phyloP scores from a whole-genome alignment of 805 yeast genomes.

The Candida lessepsii region DNA sequence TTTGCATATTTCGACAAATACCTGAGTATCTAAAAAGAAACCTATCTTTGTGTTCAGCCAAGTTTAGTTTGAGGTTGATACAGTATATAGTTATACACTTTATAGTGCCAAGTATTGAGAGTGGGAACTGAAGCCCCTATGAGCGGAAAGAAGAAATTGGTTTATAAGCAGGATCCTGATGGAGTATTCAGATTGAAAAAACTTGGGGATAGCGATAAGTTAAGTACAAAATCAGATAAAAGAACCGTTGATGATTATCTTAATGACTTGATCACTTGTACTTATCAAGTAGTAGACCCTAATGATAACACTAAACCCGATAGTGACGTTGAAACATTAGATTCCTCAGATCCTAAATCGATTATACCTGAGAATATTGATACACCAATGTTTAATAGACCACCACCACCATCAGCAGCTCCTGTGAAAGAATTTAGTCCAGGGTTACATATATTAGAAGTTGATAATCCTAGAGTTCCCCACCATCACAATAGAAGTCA shows the following conservation, averaged over 20 bases:
- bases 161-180: slow-evolving; percentile 38
- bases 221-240: slow-evolving; percentile 17
- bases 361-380: not conserved
- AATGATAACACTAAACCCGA: slow-evolving; percentile 3
- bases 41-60: too few species aligned
- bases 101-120: not conserved
- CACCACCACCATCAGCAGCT: too few species aligned
- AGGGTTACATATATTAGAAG: slow-evolving; percentile 6
- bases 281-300: slow-evolving; percentile 25
- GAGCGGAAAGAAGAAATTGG: slow-evolving; percentile 27
- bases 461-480: not conserved
- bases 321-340: not conserved
- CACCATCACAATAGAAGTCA: too few species aligned
- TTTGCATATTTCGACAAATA: too few species aligned
- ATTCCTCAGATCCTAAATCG: not conserved
- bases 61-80: too few species aligned
- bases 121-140: slow-evolving; percentile 8
- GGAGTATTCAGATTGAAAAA: slow-evolving; percentile 38
- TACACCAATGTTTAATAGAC: not conserved
- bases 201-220: slow-evolving; percentile 17
- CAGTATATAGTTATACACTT: slow-evolving; percentile 9
- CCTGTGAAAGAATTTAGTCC: slow-evolving; percentile 8
- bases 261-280: slow-evolving; percentile 33
- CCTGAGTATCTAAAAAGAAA: too few species aligned
- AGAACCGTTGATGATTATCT: slow-evolving; percentile 24